Evolutionary conservation across 192 early-diverging fungal species (phyloP), one percentile per base, ranked within the genome.

Genomic region (Obelidium mucronatum): DNA sequence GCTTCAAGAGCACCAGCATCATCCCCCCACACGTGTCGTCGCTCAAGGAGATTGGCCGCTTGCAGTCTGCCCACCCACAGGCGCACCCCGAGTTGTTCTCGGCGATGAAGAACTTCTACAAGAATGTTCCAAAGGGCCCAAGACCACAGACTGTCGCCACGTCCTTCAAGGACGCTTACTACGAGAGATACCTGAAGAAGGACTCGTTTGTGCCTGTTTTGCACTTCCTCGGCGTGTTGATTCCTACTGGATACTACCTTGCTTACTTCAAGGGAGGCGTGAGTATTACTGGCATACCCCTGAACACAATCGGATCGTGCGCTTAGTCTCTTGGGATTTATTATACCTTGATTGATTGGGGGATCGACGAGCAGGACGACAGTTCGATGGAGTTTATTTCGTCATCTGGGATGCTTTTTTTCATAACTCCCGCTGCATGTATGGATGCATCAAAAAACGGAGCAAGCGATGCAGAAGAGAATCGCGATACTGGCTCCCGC

Each of bases 31-130:
- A 79, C 56, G 77, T 86, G 67, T 53, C 82, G 30, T 84, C 82
- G 34, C 60, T 88, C 28, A 82, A 81, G 76, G 84, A 88, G 70
- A 54, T 88, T 66, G 86, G 86, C 40, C 70, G 73, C 40, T 79
- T 88, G 2, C 74, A 76, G 54, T 82, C 80, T 5, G 73, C 74
- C 17, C 79, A 82, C 78, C 84, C 86, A 5, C 82, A 84, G 79
- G 84, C 83, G 8, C 86, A 88, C 79, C 86, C 86, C 19, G 81
- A 84, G 63, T 55, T 85, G 34, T 88, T 88, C 73, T 35, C 40
- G 30, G 79, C 76, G 65, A 85, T 88, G 82, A 85, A 86, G 82
- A 36, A 35, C 60, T 81, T 88, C 75, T 88, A 88, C 81, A 30
- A 72, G 65, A 39, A 69, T 44, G 68, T 88, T 8, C 86, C 86